phyloP scores from a whole-genome alignment of 2,329 filamentous ascomycete genomes.

The Cercospora beticola region DNA sequence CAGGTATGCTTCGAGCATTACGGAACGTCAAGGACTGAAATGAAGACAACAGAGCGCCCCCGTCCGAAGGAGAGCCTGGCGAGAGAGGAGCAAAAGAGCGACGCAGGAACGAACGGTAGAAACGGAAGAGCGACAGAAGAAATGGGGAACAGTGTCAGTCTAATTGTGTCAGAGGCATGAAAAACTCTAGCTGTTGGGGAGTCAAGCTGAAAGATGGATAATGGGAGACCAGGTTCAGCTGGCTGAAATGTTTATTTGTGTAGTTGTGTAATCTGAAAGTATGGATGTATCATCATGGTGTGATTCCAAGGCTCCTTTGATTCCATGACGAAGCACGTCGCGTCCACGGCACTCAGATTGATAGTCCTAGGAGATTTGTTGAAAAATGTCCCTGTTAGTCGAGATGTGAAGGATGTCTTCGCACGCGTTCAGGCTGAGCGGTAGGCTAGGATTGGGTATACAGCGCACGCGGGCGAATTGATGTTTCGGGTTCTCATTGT shows the following conservation, averaged over 20 bases:
- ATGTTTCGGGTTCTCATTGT: neutral
- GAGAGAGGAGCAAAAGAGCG: neutral
- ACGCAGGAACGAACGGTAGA: neutral
- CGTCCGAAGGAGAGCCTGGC: neutral
- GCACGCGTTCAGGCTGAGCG: neutral
- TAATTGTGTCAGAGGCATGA: neutral
- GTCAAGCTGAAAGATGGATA: neutral
- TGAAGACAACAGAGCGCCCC: neutral
- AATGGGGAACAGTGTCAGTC: neutral
- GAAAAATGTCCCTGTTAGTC: neutral
- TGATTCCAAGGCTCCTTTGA: no score
- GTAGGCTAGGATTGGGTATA: neutral
- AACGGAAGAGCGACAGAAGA: neutral
- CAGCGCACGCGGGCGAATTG: neutral
- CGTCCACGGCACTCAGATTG: neutral
- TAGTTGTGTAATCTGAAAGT: neutral
- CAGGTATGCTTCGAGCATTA: neutral
- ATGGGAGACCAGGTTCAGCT: neutral
- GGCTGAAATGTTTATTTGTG: neutral
- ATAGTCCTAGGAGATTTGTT: neutral
- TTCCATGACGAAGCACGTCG: neutral
- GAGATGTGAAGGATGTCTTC: neutral
- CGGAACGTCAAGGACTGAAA: neutral
- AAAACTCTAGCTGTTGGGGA: neutral
- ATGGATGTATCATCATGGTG: no score